These are phyloP conservation scores for Ogataea allantospora DNA, from an alignment of 805 yeast species.

Conservation along the genomic window DNA sequence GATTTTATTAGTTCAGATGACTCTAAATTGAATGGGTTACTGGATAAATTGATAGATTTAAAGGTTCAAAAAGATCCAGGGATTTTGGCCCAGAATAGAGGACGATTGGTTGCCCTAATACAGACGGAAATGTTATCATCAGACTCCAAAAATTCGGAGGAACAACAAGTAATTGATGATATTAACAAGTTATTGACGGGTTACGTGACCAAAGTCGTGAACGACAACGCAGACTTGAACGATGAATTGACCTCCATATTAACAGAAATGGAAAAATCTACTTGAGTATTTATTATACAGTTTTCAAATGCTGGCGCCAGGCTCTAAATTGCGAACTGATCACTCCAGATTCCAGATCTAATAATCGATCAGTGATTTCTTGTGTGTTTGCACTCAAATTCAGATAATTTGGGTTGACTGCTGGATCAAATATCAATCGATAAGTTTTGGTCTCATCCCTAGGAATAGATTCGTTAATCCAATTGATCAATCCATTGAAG, in stretches of 20 bases:
- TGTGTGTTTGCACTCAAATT: conserved; percentile 47
- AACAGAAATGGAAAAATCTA: conserved; percentile 14
- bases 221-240: conserved; percentile 14
- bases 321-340: conserved; percentile 49
- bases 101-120: conserved; percentile 49
- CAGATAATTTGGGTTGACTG: conserved; percentile 46
- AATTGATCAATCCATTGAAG: conserved; percentile 80
- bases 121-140: conserved; percentile 46
- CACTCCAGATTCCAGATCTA: conserved; percentile 40
- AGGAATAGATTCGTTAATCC: conserved; percentile 63
- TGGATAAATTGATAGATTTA: conserved; percentile 40
- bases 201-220: conserved; percentile 22
- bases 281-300: background rate
- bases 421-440: conserved; percentile 55
- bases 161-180: conserved; percentile 15
- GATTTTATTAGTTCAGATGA: conserved; percentile 34
- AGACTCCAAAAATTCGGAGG: conserved; percentile 14
- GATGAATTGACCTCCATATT: conserved; percentile 13
- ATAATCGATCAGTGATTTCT: conserved; percentile 24
- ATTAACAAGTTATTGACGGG: conserved; percentile 19
- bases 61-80: conserved; percentile 49
- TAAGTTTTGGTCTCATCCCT: conserved; percentile 50
- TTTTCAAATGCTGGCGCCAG: conserved; percentile 44
- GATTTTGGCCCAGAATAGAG: conserved; percentile 46
- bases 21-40: conserved; percentile 15